A percentile compares a stretch with the other conserved stretches of the same genome.
Conservation (phyloP, 2,329 filamentous ascomycete species). For the Colletotrichum gloeosporioides region DNA sequence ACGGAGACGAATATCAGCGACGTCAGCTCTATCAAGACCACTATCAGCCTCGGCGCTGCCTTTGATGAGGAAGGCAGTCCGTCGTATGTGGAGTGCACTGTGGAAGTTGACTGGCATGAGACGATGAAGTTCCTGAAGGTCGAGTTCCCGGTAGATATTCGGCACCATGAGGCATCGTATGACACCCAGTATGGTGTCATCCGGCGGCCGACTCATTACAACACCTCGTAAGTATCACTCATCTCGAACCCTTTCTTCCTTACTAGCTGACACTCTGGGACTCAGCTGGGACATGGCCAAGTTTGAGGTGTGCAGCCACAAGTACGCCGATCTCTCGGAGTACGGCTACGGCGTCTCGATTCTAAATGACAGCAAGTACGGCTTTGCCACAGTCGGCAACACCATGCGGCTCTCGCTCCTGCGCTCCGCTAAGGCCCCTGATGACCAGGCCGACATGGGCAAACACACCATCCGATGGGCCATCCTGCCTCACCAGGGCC, state of each 20-base stretch:
- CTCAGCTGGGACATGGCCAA: conserved; percentile 74
- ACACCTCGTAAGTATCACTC: conserved; percentile 54
- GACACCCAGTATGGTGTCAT: conserved; percentile 73
- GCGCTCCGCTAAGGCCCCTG: conserved; percentile 70
- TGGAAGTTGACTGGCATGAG: conserved; percentile 72
- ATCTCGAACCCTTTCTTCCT: not conserved
- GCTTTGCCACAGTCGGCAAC: conserved; percentile 70
- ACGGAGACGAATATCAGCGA: conserved; percentile 69
- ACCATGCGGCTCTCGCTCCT: conserved; percentile 72
- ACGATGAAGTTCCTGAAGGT: conserved; percentile 76
- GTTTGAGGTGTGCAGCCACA: conserved; percentile 79
- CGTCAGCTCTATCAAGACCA: conserved; percentile 69
- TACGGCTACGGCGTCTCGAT: conserved; percentile 72
- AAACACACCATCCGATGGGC: conserved; percentile 70
- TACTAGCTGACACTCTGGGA: rapidly evolving
- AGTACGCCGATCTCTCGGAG: conserved; percentile 75
- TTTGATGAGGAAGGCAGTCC: conserved; percentile 41
- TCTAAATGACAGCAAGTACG: conserved; percentile 74
- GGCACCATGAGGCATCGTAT: conserved; percentile 70
- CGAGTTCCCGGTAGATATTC: conserved; percentile 70
- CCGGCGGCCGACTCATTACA: conserved; percentile 71
- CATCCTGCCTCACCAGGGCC: conserved; percentile 67
- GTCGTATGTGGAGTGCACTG: conserved; percentile 61
- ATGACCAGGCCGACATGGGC: conserved; percentile 74
- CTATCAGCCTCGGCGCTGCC: conserved; percentile 61